phyloP scores from a whole-genome alignment of 371 early-diverging fungal genomes.

The Phascolomyces articulosus region DNA sequence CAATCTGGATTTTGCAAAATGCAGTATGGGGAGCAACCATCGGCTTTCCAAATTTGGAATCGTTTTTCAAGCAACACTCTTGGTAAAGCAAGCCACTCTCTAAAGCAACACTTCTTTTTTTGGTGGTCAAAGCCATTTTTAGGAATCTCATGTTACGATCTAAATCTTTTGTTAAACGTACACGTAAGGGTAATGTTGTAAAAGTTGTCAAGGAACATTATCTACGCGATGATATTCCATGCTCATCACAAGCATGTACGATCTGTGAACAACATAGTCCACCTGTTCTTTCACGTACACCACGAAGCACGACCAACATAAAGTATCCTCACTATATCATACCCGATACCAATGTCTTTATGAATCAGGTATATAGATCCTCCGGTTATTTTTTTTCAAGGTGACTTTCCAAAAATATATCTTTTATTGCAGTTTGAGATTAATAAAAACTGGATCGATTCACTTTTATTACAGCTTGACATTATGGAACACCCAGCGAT shows the following conservation, averaged over 20 bases:
- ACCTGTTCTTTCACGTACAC: slow-evolving; percentile 41
- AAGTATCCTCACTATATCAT: slow-evolving; percentile 76
- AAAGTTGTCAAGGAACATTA: slow-evolving; percentile 97
- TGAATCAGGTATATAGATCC: slow-evolving; percentile 88
- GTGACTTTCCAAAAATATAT: too few species aligned
- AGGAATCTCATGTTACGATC: slow-evolving; percentile 55
- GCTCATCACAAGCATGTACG: slow-evolving; percentile 70
- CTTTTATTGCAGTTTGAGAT: too few species aligned
- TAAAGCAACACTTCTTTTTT: too few species aligned
- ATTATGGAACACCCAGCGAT: slow-evolving; percentile 88
- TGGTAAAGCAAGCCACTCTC: too few species aligned
- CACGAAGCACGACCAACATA: slow-evolving; percentile 50
- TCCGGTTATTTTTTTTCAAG: too few species aligned
- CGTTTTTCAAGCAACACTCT: too few species aligned
- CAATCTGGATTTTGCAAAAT: too few species aligned
- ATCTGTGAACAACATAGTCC: slow-evolving; percentile 54
- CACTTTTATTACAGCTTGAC: slow-evolving; percentile 71
- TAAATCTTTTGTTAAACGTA: slow-evolving; percentile 77
- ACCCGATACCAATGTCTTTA: slow-evolving; percentile 95
- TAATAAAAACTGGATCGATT: too few species aligned
- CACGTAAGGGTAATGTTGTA: slow-evolving; percentile 86
- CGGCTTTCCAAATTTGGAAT: too few species aligned
- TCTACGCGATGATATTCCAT: slow-evolving; percentile 93
- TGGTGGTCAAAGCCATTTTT: background rate
- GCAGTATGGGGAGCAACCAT: too few species aligned